phyloP scores from a whole-genome alignment of 164 flowering plant genomes.

The Umbilicus rupestris region DNA sequence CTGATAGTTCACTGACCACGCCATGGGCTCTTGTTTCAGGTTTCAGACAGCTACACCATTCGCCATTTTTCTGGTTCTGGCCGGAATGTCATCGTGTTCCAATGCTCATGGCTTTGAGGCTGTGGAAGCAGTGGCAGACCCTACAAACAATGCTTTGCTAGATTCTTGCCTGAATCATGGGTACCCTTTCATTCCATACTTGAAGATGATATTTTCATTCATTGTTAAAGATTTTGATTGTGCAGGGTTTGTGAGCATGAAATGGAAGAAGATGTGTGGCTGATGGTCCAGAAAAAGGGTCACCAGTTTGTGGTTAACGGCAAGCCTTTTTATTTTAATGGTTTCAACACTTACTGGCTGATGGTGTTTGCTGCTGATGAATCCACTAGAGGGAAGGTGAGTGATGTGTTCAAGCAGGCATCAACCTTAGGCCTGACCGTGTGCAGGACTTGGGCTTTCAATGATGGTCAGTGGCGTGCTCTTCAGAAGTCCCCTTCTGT shows the following conservation, averaged over 20 bases:
- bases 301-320: constrained; percentile 56
- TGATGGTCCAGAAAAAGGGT: constrained; percentile 70
- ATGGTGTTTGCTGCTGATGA: constrained; percentile 84
- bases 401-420: constrained; percentile 72
- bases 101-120: constrained; percentile 11
- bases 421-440: constrained; percentile 74
- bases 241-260: constrained; percentile 22
- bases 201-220: neutral
- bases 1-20: constrained; percentile 17
- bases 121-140: constrained; percentile 13
- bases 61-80: constrained; percentile 12
- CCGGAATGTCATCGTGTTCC: constrained; percentile 10
- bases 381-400: constrained; percentile 72
- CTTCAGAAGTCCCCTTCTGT: constrained; percentile 84
- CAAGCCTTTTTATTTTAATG: constrained; percentile 72
- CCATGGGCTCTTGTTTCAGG: constrained; percentile 10
- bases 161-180: constrained; percentile 15
- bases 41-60: constrained; percentile 11
- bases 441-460: constrained; percentile 96
- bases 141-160: neutral
- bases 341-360: constrained; percentile 94
- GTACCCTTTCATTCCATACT: constrained; percentile 12
- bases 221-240: neutral
- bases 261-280: constrained; percentile 53
- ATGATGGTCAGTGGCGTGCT: constrained; percentile 91